Base-by-base conservation (phyloP, 345 rosid species). In the Boechera retrofracta region DNA sequence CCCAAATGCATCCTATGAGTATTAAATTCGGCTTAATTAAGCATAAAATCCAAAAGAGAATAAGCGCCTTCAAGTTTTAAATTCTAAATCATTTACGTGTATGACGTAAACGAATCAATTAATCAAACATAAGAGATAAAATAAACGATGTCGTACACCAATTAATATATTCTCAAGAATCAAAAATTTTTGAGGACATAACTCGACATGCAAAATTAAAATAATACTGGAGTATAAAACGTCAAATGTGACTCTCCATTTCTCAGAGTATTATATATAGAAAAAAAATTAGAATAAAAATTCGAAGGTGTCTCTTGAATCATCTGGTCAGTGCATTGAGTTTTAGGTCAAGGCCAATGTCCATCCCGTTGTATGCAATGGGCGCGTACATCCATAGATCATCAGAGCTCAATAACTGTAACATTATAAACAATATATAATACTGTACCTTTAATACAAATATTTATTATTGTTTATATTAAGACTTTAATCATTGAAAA, bases 361-460 rank as follows among this genome's bases (percentile, higher is more conserved):
- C 82, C 91, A 85, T 87, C 33, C 96, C 97, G 59, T 89, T 88
- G 84, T 87, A 92, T 13, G 97, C 95, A 52, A 92, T 76, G 0
- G 97, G 97, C 10, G 96, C 91, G 52, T 86, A 92, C 97, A 89
- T 92, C 97, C 96, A 92, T 47, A 86, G 59, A 64, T 88, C 97
- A 80, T 89, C 91, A 32, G 97, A 92, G 83, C 97, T 89, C 69
- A 92, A 85, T 49, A 92, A 72, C 97, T 91, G 80, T 29, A 44
- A 41, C 52, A 31, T 51, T 21, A 28, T 45, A 45, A 51, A 12
- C 26, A 35, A 4, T 59, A 45, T 33, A 52, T 45, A 71, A 7
- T 55, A 3, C 5, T 68, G n/a, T 15, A 39, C 10, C 62, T 44
- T 57, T 33, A 2, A 18, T 71, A 42, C 32, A 18, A 21, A 51